A percentile compares a stretch with the other conserved stretches of the same genome.
Conservation (phyloP, 768 basidiomycete species). For the Tulasnella sp. region DNA sequence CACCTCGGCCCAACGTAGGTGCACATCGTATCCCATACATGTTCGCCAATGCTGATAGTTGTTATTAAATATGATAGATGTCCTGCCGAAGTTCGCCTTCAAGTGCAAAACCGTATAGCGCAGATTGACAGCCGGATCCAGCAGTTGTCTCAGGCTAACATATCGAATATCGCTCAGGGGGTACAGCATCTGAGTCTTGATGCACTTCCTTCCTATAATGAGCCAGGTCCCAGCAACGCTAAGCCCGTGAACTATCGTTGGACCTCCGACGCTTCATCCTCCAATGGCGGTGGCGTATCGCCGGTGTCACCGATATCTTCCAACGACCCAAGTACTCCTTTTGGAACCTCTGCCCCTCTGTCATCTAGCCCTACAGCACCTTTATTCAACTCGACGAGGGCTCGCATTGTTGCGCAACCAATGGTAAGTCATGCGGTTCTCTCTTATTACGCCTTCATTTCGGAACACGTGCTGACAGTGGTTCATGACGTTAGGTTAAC, state of each 20-base stretch:
- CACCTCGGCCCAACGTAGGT: slow-evolving; percentile 14
- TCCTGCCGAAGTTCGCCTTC: background rate
- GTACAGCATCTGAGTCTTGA: slow-evolving; percentile 2
- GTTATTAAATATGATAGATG: slow-evolving; percentile 11
- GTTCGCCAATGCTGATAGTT: background rate
- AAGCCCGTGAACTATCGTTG: background rate
- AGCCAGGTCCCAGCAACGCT: slow-evolving; percentile 17
- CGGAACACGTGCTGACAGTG: background rate
- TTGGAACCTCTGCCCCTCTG: background rate
- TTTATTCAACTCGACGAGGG: background rate
- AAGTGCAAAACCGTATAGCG: slow-evolving; percentile 20
- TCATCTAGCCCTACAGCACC: slow-evolving; percentile 20
- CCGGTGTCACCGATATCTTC: background rate
- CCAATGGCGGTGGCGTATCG: slow-evolving; percentile 19
- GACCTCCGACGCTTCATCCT: background rate
- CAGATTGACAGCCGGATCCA: slow-evolving; percentile 22
- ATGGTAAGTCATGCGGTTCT: slow-evolving; percentile 16
- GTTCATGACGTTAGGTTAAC: background rate
- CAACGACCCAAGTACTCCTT: slow-evolving; percentile 5
- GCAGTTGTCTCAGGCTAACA: slow-evolving; percentile 10
- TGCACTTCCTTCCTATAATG: slow-evolving; percentile 3
- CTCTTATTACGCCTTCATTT: background rate
- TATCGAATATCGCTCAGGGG: background rate
- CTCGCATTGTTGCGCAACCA: slow-evolving; percentile 21
- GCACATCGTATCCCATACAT: background rate